Percentiles rank a stretch among this genome's conserved stretches.
phyloP scores from a whole-genome alignment of 495 filamentous ascomycete genomes.

The Pyronema omphalodes region DNA sequence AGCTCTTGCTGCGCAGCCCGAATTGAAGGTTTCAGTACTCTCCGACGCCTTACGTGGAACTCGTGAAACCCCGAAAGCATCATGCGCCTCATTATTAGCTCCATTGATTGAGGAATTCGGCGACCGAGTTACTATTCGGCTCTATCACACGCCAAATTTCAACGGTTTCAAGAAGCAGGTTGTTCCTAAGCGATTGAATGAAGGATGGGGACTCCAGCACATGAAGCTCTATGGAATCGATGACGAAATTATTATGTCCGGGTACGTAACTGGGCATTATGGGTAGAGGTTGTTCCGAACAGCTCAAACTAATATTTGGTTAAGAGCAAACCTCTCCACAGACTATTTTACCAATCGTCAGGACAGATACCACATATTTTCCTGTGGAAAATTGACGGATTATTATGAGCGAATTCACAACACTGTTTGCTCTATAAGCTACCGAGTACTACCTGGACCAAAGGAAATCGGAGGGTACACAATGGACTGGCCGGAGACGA shows the following conservation, averaged over 20 bases:
- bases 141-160: constrained; percentile 96
- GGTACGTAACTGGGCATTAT: constrained; percentile 32
- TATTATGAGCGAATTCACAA: constrained; percentile 66
- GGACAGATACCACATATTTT: constrained; percentile 86
- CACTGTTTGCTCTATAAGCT: constrained; percentile 62
- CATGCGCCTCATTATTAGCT: constrained; percentile 74
- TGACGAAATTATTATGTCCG: constrained; percentile 87
- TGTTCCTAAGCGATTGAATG: constrained; percentile 79
- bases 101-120: constrained; percentile 71
- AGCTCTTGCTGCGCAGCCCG: constrained; percentile 52
- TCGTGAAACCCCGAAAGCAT: constrained; percentile 70
- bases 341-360: constrained; percentile 96
- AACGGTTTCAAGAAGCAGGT: constrained; percentile 68
- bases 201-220: constrained; percentile 95
- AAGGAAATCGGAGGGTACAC: constrained; percentile 42
- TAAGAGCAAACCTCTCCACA: constrained; percentile 68
- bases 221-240: constrained; percentile 98
- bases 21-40: constrained; percentile 75
- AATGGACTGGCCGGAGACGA: constrained; percentile 61
- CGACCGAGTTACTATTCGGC: constrained; percentile 76
- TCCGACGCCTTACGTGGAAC: constrained; percentile 85
- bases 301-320: neutral
- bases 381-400: constrained; percentile 54
- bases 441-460: constrained; percentile 46
- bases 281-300: neutral